These are phyloP conservation scores for Perkinsus olseni DNA, from an alignment of 169 alveolate genomes.

Conservation along the genomic window DNA sequence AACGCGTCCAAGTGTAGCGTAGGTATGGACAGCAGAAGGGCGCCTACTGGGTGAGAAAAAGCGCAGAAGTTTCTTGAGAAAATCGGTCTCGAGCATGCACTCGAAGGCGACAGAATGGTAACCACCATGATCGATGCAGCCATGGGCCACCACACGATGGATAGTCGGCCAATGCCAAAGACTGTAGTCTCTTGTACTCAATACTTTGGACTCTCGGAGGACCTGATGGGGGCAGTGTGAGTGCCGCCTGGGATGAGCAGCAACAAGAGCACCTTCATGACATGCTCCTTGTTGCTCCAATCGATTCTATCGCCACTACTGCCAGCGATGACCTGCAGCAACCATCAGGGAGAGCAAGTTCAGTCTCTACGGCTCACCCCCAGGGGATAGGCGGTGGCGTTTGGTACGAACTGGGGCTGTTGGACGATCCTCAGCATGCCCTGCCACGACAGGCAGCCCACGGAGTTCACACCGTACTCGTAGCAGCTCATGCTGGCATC, in stretches of 20 bases:
- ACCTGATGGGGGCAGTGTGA: neutral
- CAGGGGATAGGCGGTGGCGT: neutral
- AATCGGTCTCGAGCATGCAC: neutral
- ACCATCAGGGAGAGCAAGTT: neutral
- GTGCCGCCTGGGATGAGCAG: neutral
- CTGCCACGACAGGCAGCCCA: neutral
- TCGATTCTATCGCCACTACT: neutral
- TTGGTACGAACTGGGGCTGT: neutral
- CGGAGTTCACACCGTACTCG: neutral
- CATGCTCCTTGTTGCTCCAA: neutral
- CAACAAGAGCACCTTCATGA: neutral
- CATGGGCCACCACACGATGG: neutral
- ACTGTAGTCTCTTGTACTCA: neutral
- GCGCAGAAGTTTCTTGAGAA: neutral
- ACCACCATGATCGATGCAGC: neutral
- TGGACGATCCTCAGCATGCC: neutral
- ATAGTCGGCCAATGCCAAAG: neutral
- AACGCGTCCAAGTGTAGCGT: neutral
- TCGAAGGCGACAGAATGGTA: neutral
- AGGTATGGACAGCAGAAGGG: neutral
- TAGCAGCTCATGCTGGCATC: neutral
- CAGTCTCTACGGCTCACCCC: neutral
- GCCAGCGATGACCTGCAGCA: neutral
- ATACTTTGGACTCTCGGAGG: neutral
- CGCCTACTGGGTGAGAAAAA: neutral